Evolutionary conservation across 176 grass and related monocot species (phyloP), one percentile per base, ranked within the genome.

Genomic region (Pharus latifolius): DNA sequence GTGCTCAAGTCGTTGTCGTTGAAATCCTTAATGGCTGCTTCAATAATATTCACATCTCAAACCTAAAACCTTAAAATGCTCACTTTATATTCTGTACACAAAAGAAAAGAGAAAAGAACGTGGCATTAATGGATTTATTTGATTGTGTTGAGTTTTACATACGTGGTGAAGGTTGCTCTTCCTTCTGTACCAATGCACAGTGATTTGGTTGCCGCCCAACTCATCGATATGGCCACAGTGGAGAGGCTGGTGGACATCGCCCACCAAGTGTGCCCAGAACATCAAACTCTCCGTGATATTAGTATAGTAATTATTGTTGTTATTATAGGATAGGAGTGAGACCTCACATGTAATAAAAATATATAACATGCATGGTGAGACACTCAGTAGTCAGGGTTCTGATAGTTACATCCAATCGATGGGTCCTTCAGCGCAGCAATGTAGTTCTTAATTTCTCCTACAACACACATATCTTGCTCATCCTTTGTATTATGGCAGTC

Each of bases 391-490:
- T n/a, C n/a, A n/a, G n/a, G n/a, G n/a, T n/a, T n/a, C n/a, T 20
- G 23, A 10, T 64, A 30, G 52, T 84, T 54, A 91, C 79, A 92
- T 78, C 56, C 35, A 60, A 40, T 84, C 0, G 66, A 34, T 3
- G 76, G 30, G 58, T 91, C 78, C 20, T 58, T 5, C 0, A 92
- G 77, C 32, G 82, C 80, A 13, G 37, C 54, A 0, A 85, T 92
- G 69, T 92, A 92, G 63, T 93, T 93, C 63, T 89, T 93, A 48
- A 93, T 94, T 5, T 85, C 90, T 30, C 81, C 86, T 7, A 77
- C 86, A 27, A 94, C 86, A 26, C 90, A 94, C 76, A 74, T 65
- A 54, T 83, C 48, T 78, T 80, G 34, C 76, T 78, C 43, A 7
- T 79, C 83, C 9, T 66, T 49, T 0, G 55, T 54, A 35, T 88